Evolutionary conservation across 2,329 filamentous ascomycete genomes (phyloP), one percentile per base, ranked within the genome.

Genomic region (Neurospora sp.): DNA sequence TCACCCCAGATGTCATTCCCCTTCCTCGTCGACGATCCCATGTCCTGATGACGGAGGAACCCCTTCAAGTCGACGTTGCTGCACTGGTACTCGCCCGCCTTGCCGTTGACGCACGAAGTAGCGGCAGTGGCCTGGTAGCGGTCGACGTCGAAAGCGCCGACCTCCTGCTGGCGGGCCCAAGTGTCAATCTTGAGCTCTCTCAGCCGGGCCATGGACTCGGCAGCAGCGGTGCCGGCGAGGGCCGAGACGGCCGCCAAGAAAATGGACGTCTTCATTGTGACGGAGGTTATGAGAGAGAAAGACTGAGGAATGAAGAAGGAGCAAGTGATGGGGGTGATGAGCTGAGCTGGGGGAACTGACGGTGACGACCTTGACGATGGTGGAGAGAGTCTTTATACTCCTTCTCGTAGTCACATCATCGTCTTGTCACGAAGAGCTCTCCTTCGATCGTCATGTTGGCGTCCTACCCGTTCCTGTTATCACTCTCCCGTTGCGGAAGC

Each of bases 11-110:
- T 68, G 38, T 71, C 70, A 68, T 71, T 72, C 17, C 71, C 71
- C 38, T 67, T 66, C 28, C 68, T 58, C 2, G 69, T 69, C 13
- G 71, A 67, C n/a, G 71, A 72, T 39, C 71, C 72, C 67, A 73
- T 69, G 67, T 73, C 71, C 62, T 72, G 70, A 40, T 73, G 72
- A 38, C 68, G 66, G 39, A 73, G 66, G 68, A 73, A 73, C n/a
- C 67, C 58, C 33, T 72, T 66, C 62, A 73, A 66, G 62, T 73
- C 69, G 38, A 73, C 71, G 66, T 72, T 72, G 68, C 67, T 70
- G 70, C 72, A 73, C 42, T 62, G 38, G 66, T 73, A 73, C 66
- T 71, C 52, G 39, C 67, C 69, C 19, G 70, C 72, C 43, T 71
- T 70, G 66, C 73, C 73, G 67, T 73, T 74, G 66, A 68, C 68